A percentile compares a stretch with the other conserved stretches of the same genome.
These are phyloP conservation scores for Puccinia polysora DNA, from an alignment of 1,284 basidiomycete genomes.

Conservation along the genomic window DNA sequence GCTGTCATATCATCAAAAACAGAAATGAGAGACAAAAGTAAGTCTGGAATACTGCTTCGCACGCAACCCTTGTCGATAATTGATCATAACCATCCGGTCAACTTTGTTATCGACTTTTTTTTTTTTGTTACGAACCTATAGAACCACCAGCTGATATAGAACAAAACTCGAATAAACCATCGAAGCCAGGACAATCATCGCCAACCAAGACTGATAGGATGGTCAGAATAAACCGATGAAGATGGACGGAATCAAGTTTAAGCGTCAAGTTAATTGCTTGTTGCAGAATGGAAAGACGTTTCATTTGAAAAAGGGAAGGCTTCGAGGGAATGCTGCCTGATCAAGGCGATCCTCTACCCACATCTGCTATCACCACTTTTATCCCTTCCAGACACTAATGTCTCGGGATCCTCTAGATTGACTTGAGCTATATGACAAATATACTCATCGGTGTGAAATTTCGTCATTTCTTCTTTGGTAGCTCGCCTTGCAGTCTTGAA, in stretches of 20 bases:
- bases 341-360: background rate
- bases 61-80: no score
- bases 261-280: constrained; percentile 81
- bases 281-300: no score
- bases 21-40: background rate
- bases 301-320: no score
- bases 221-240: background rate
- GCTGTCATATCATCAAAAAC: no score
- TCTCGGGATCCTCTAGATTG: constrained; percentile 63
- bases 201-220: constrained; percentile 64
- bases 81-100: no score
- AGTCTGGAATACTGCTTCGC: no score
- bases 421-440: constrained; percentile 82
- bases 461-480: constrained; percentile 73
- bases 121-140: background rate
- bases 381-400: constrained; percentile 62
- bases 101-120: no score
- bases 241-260: constrained; percentile 54
- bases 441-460: constrained; percentile 99
- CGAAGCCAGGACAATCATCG: constrained; percentile 94
- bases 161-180: constrained; percentile 94
- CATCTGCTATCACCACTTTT: constrained; percentile 58
- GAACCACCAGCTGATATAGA: constrained; percentile 86
- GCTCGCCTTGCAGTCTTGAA: constrained; percentile 72
- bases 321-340: no score